A percentile compares a stretch with the other conserved stretches of the same genome.
Conservation (phyloP, 2,329 filamentous ascomycete species). For the Magnaporthales sp. region DNA sequence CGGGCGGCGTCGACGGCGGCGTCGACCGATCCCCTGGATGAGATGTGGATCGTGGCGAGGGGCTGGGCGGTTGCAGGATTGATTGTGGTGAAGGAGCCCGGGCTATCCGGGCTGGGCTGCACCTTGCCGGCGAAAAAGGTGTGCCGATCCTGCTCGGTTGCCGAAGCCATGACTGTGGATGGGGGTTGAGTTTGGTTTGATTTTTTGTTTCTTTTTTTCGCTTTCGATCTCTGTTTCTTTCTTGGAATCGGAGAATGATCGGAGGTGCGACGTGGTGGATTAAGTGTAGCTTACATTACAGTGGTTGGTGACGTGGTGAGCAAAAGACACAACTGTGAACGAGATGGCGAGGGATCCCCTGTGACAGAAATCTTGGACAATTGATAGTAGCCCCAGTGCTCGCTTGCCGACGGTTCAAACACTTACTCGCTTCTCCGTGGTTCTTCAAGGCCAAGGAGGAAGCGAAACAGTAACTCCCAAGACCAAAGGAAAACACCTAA, state of each 20-base stretch:
- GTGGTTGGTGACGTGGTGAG: neutral
- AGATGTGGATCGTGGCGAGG: slow-evolving; percentile 63
- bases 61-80: slow-evolving; percentile 64
- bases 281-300: neutral
- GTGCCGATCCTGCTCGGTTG: slow-evolving; percentile 34
- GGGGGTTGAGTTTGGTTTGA: neutral
- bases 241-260: neutral
- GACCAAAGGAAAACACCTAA: neutral
- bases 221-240: neutral
- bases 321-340: neutral
- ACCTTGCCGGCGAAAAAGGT: slow-evolving; percentile 69
- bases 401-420: neutral
- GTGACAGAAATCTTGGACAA: neutral
- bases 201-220: neutral
- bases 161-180: neutral
- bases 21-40: slow-evolving; percentile 59
- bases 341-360: neutral
- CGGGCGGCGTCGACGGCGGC: slow-evolving; percentile 63
- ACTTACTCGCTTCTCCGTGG: neutral
- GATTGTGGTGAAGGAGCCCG: slow-evolving; percentile 60
- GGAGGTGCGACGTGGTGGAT: neutral
- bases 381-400: neutral
- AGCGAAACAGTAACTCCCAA: neutral
- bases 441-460: neutral
- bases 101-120: slow-evolving; percentile 50